Evolutionary conservation across 176 grass and related monocot species (phyloP), one percentile per base, ranked within the genome.

Genomic region (Microstegium vimineum): DNA sequence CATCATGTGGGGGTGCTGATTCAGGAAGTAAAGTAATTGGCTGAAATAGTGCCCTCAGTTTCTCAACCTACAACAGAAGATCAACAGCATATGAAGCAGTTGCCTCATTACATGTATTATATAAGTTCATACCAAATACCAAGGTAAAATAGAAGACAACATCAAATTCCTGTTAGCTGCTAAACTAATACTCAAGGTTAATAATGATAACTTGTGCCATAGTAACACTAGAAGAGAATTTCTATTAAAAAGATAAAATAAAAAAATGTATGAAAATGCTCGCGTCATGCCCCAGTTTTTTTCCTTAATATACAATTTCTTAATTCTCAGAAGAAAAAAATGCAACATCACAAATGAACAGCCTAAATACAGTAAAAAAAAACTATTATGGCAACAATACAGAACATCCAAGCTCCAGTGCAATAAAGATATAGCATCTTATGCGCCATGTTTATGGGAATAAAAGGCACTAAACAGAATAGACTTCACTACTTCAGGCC

Each of bases 31-130:
- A 25, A 87, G 5, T 14, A 74, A 86, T 40, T 79, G 91, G 79
- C n/a, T 40, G 63, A 69, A 90, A 93, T 70, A 90, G 76, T 18
- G 37, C 42, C 40, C 76, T 86, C 79, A 93, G 59, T 62, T 88
- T 88, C 49, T 79, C 64, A 62, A 93, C 85, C 91, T 93, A 77
- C 74, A 88, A 80, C 25, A 73, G 33, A 88, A 69, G 40, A 61
- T 23, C 34, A 81, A 76, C 30, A 78, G 66, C 46, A 37, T 22
- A 72, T 34, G 76, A 38, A 27, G 10, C 33, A 45, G 60, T 23
- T 37, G 40, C 9, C 34, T 61, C 20, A 18, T 52, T 46, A 79
- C 54, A 51, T 66, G 8, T 47, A 84, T 56, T n/a, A n/a, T 8
- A 8, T 57, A 57, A 67, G 40, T 71, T 80, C 28, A 79, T 60